phyloP scores from a whole-genome alignment of 208 protist genomes.

The Perkinsela sp. region DNA sequence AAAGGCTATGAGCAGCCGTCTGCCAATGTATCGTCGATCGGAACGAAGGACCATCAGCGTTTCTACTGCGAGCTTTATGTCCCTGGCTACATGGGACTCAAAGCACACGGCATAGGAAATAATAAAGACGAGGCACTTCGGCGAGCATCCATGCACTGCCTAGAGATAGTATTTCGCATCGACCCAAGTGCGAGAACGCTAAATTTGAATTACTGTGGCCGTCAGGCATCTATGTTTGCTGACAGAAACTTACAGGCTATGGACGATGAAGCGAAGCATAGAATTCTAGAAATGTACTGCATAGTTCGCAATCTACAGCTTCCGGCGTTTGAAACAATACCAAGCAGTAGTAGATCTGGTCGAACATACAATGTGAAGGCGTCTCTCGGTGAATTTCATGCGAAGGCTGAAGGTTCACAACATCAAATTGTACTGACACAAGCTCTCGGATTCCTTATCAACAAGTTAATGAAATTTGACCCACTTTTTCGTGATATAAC shows the following conservation, averaged over 20 bases:
- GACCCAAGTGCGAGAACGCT: slow-evolving; percentile 10
- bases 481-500: background rate
- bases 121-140: slow-evolving; percentile 19
- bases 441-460: background rate
- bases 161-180: slow-evolving; percentile 27
- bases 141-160: slow-evolving; percentile 35
- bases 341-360: background rate
- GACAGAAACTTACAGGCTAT: slow-evolving; percentile 1
- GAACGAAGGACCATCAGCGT: background rate
- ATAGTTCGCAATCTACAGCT: background rate
- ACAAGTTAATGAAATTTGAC: background rate
- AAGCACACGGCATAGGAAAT: slow-evolving; percentile 20
- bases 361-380: background rate
- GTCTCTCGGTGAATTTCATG: background rate
- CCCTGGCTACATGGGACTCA: slow-evolving; percentile 23
- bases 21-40: background rate
- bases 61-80: slow-evolving; percentile 6
- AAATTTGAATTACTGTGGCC: background rate
- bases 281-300: background rate
- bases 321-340: background rate
- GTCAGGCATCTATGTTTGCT: background rate
- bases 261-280: background rate
- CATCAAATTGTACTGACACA: background rate
- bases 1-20: background rate
- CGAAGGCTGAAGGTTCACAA: background rate